These are phyloP conservation scores for Leersia perrieri DNA, from an alignment of 176 grass and related monocot species.

Conservation along the genomic window DNA sequence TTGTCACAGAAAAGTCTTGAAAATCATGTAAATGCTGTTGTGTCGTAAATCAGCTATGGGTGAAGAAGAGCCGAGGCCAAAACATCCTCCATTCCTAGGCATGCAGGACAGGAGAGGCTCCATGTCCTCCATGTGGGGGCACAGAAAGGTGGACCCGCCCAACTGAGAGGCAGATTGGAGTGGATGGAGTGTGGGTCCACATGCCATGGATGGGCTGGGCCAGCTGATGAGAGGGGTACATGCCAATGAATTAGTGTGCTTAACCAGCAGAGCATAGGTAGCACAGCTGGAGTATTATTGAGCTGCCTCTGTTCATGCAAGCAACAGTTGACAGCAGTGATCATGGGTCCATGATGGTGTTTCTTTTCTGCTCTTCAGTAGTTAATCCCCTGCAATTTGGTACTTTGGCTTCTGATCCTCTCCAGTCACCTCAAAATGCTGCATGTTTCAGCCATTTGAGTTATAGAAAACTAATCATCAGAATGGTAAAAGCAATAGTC, in stretches of 20 bases:
- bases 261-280: slow-evolving; percentile 22
- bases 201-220: neutral
- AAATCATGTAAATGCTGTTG: too few relatives aligned
- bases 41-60: too few relatives aligned
- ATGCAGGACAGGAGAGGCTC: neutral
- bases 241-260: slow-evolving; percentile 17
- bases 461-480: neutral
- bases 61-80: slow-evolving; percentile 6
- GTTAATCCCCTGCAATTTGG: too few relatives aligned
- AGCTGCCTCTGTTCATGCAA: neutral
- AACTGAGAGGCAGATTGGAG: neutral
- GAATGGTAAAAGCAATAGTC: neutral
- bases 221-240: neutral
- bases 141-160: neutral
- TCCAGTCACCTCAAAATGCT: too few relatives aligned
- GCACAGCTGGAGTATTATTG: slow-evolving; percentile 22
- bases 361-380: neutral
- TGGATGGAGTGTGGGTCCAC: neutral
- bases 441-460: neutral
- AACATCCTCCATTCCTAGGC: neutral
- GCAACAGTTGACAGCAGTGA: slow-evolving; percentile 4
- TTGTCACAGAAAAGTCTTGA: too few relatives aligned
- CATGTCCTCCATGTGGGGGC: neutral
- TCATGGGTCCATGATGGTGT: slow-evolving; percentile 20
- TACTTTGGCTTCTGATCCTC: neutral